Evolutionary conservation across 108 stramenopile species (phyloP).

Genomic region (Conticribra guillardii): DNA sequence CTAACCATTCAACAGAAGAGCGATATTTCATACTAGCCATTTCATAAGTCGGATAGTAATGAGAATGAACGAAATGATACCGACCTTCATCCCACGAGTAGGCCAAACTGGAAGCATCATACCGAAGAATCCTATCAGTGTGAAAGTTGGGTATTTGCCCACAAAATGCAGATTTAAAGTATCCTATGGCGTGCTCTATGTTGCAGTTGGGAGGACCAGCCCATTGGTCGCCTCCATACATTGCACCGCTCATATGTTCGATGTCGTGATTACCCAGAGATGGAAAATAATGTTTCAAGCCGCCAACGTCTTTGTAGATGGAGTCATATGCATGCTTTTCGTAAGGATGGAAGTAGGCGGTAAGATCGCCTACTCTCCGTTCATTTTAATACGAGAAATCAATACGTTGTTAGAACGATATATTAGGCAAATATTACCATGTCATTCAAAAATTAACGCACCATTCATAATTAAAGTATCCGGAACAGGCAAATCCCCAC

Average conservation of each 20-base stretch:
- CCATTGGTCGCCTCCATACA: conserved; percentile 55
- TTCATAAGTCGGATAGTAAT: conserved; percentile 54
- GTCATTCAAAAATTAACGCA: conserved; percentile 6
- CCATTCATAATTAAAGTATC: conserved; percentile 56
- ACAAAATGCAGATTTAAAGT: conserved; percentile 43
- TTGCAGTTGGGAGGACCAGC: conserved; percentile 50
- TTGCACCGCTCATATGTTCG: conserved; percentile 49
- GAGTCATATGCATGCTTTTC: conserved; percentile 49
- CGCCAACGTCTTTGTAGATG: conserved; percentile 45
- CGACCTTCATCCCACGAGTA: conserved; percentile 55
- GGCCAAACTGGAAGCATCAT: conserved; percentile 48
- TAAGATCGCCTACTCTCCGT: conserved; percentile 36
- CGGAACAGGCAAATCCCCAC: conserved; percentile 27
- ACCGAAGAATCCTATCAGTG: conserved; percentile 37
- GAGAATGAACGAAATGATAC: conserved; percentile 52
- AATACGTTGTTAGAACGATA: not conserved
- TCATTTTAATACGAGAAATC: not conserved
- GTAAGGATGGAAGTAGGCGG: conserved; percentile 53
- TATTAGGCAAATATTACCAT: not conserved
- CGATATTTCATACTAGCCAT: conserved; percentile 41
- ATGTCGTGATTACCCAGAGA: conserved; percentile 52
- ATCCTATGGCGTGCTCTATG: conserved; percentile 45
- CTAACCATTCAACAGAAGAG: conserved; percentile 47
- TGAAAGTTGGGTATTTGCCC: conserved; percentile 44
- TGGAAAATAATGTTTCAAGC: conserved; percentile 49